Conservation (phyloP, 139 green algal species). For the Chlorella vulgaris region DNA sequence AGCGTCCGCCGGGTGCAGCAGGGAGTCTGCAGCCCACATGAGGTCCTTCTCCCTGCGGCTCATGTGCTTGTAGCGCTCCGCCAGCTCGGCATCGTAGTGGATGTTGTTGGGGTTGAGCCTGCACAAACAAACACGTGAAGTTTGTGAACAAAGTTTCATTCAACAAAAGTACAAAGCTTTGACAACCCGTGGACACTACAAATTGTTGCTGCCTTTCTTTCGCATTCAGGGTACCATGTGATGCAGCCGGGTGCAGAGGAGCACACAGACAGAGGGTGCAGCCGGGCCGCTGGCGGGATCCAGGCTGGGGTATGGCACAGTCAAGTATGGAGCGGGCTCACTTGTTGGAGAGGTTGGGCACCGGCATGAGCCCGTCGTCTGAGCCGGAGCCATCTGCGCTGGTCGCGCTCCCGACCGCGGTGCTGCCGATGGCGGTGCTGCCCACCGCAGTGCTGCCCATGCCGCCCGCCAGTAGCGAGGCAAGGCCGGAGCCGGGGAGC, state of each 20-base stretch:
- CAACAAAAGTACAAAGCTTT: not conserved
- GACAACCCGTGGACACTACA: too few relatives aligned
- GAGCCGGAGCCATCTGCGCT: not conserved
- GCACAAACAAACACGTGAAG: not conserved
- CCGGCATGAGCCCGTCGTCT: conserved; percentile 37
- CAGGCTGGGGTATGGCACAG: not conserved
- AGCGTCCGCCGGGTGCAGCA: conserved; percentile 14
- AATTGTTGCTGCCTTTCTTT: too few relatives aligned
- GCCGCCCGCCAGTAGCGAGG: not conserved
- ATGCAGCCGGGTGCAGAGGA: not conserved
- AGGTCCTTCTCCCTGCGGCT: conserved; percentile 78
- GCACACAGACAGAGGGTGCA: not conserved
- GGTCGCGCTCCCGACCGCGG: not conserved
- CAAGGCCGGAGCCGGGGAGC: conserved; percentile 10
- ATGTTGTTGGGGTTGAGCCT: conserved; percentile 84
- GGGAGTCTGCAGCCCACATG: conserved; percentile 67
- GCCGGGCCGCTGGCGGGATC: not conserved
- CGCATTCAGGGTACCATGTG: too few relatives aligned
- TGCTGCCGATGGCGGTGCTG: not conserved
- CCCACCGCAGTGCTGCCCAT: not conserved
- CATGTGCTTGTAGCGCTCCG: conserved; percentile 78
- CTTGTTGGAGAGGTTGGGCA: conserved; percentile 77
- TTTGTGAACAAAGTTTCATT: not conserved
- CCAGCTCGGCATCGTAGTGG: conserved; percentile 73
- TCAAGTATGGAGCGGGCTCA: not conserved